phyloP scores from a whole-genome alignment of 495 filamentous ascomycete genomes.

The Pyrenula massariospora region DNA sequence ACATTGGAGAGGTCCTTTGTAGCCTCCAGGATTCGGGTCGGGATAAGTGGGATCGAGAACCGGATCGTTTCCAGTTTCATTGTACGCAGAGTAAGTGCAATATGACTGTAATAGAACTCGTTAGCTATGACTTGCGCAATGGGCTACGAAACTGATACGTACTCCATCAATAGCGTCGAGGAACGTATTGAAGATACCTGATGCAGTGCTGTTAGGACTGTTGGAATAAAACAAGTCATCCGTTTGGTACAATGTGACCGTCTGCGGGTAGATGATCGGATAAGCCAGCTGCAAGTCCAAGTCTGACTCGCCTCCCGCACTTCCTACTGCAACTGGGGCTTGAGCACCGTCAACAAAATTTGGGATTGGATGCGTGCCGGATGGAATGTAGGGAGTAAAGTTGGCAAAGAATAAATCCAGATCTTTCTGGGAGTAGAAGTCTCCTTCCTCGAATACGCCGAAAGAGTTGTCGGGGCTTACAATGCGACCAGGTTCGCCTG shows the following conservation, averaged over 20 bases:
- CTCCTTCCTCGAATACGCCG: conserved; percentile 33
- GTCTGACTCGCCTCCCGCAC: conserved; percentile 28
- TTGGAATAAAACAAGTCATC: conserved; percentile 37
- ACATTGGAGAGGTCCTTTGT: conserved; percentile 48
- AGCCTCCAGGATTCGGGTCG: conserved; percentile 36
- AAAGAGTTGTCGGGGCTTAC: conserved; percentile 26
- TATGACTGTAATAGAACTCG: conserved; percentile 2
- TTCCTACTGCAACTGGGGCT: conserved; percentile 16
- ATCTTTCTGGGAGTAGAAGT: conserved; percentile 39
- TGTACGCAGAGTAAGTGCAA: conserved; percentile 20
- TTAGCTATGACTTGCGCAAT: background rate
- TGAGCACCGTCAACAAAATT: conserved; percentile 31
- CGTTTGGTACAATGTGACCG: conserved; percentile 41
- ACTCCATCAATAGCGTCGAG: conserved; percentile 45
- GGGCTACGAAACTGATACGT: too few relatives aligned
- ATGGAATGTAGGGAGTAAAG: conserved; percentile 24
- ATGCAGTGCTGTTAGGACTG: background rate
- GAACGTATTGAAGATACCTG: conserved; percentile 30
- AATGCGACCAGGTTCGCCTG: conserved; percentile 17
- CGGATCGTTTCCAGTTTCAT: conserved; percentile 30
- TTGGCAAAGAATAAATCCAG: conserved; percentile 44
- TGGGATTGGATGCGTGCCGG: conserved; percentile 27
- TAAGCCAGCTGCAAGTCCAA: conserved; percentile 36
- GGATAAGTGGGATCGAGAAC: conserved; percentile 38
- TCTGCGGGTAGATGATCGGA: conserved; percentile 40